Conservation (phyloP, 163 green algal genomes). For the Coccomyxa subellipsoidea region DNA sequence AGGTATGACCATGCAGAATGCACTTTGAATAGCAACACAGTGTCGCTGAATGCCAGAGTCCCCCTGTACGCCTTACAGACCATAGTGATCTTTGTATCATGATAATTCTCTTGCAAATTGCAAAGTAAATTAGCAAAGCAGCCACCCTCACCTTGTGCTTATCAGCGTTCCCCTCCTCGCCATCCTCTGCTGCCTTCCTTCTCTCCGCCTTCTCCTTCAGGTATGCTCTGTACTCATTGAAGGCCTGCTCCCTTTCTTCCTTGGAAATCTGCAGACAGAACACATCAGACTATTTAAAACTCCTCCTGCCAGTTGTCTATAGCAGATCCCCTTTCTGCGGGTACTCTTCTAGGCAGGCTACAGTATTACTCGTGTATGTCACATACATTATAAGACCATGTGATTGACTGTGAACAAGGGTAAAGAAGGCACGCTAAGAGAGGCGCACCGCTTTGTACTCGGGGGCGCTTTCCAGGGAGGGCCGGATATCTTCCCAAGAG, state of each 20-base stretch:
- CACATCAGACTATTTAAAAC: too few relatives aligned
- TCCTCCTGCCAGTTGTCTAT: too few relatives aligned
- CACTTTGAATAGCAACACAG: too few relatives aligned
- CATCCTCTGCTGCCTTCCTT: constrained; percentile 7
- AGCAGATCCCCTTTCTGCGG: too few relatives aligned
- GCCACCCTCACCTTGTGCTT: constrained; percentile 30
- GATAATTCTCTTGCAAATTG: neutral
- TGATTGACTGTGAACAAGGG: too few relatives aligned
- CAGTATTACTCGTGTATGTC: too few relatives aligned
- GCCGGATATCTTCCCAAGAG: constrained; percentile 64
- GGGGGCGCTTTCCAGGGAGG: constrained; percentile 43
- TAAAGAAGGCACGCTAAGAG: too few relatives aligned
- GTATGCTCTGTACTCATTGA: constrained; percentile 50
- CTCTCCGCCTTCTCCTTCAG: constrained; percentile 34
- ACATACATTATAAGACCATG: too few relatives aligned
- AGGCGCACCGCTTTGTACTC: constrained; percentile 63
- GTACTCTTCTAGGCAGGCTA: too few relatives aligned
- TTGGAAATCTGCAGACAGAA: constrained; percentile 34
- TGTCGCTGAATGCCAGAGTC: too few relatives aligned
- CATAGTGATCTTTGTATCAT: neutral
- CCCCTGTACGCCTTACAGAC: neutral
- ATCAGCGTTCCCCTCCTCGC: constrained; percentile 20
- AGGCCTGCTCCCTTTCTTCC: constrained; percentile 37
- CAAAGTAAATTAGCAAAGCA: neutral
- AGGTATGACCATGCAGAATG: neutral